Base-by-base conservation (phyloP, 352 stramenopile species). In the Globisporangium mamillatum region DNA sequence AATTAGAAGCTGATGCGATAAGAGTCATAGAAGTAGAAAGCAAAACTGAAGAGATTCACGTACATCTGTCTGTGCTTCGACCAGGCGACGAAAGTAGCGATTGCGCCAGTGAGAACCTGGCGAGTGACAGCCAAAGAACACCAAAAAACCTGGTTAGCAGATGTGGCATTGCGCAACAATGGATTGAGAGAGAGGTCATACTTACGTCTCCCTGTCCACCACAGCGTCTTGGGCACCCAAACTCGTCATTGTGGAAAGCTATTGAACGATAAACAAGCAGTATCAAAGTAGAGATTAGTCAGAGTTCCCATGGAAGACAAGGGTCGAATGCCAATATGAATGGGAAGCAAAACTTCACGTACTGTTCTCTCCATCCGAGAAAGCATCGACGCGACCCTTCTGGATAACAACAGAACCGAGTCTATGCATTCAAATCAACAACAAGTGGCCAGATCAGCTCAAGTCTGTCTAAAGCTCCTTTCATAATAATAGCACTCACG, bases 131-230 rank as follows among this genome's bases (percentile, higher is more conserved):
- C 22, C 7, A 20, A 46, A 10, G 2, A 59, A 48, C 27, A 46
- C 4, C 27, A 32, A 32, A 32, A 32, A n/a, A 20, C 24, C 14
- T 46, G 10, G 3, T 14, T 4, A 52, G 16, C 5, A 12, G n/a
- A 18, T 41, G 20, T 60, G 9, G 16, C 25, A 60, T 32, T 56
- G 1, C 25, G 12, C 56, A 46, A 1, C 60, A 56, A 14, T 20
- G 0, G 12, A 34, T 20, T 6, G 16, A 4, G 9, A 46, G 27
- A n/a, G 9, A n/a, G 3, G 75, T 1, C 8, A 14, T 0, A 56
- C 76, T 41, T 78, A 98, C 87, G 69, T 98, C 94, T 66, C 94
- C 94, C 74, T 98, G 89, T 22, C 94, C 94, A 36, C 94, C 94
- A 59, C 92, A 98, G 2, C 94, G 86, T 22, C 93, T 79, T 18